phyloP scores from a whole-genome alignment of 495 filamentous ascomycete genomes.

The Aspergillus hancockii region DNA sequence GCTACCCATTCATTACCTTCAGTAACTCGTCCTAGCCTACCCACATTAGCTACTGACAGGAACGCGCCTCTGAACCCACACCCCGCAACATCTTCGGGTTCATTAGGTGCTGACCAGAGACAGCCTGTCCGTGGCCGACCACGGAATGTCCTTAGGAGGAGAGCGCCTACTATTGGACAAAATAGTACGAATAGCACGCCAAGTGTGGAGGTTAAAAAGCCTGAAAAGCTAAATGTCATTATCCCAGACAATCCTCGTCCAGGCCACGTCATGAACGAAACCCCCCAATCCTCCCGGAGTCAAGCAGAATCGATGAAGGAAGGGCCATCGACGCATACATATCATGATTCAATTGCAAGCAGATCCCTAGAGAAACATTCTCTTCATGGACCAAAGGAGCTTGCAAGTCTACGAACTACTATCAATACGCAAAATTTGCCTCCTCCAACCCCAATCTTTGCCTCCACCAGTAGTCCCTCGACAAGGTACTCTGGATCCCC shows the following conservation, averaged over 20 bases:
- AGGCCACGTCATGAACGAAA: slow-evolving; percentile 13
- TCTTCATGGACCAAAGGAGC: slow-evolving; percentile 37
- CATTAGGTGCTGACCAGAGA: slow-evolving; percentile 15
- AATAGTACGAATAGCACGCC: slow-evolving; percentile 27
- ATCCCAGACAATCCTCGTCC: slow-evolving; percentile 30
- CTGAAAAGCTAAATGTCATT: slow-evolving; percentile 38
- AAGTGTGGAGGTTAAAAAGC: slow-evolving; percentile 7
- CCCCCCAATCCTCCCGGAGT: slow-evolving; percentile 4
- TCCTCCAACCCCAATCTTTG: slow-evolving; percentile 64
- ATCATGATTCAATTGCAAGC: slow-evolving; percentile 17
- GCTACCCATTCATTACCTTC: slow-evolving; percentile 22
- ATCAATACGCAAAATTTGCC: slow-evolving; percentile 60
- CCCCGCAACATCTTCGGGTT: slow-evolving; percentile 13
- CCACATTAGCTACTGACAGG: slow-evolving; percentile 16
- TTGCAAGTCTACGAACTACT: slow-evolving; percentile 47
- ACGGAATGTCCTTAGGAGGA: slow-evolving; percentile 47
- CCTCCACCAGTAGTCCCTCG: slow-evolving; percentile 82
- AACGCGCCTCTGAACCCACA: slow-evolving; percentile 22
- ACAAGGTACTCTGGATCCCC: slow-evolving; percentile 92
- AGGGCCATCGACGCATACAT: slow-evolving; percentile 10
- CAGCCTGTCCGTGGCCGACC: slow-evolving; percentile 26
- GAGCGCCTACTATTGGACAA: slow-evolving; percentile 43
- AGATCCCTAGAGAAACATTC: slow-evolving; percentile 21
- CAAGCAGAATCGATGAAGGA: slow-evolving; percentile 9
- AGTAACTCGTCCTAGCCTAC: slow-evolving; percentile 7